Conservation (phyloP, 2,329 filamentous ascomycete genomes). For the Penicillium sp. region DNA sequence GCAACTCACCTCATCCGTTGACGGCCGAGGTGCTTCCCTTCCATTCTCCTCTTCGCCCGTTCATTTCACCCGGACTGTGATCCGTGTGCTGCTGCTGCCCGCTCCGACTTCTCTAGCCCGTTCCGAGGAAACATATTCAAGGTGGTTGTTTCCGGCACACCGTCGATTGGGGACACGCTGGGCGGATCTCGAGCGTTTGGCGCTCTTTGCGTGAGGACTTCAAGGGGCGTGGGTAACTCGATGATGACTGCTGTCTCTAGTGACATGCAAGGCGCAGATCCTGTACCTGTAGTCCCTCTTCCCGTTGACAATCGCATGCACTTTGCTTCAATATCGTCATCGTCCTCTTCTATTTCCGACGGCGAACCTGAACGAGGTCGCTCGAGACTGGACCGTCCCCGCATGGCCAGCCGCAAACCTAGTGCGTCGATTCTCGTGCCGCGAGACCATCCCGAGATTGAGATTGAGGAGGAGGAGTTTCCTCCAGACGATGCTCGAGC, state of each 20-base stretch:
- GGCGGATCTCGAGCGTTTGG: conserved; percentile 17
- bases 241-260: conserved; percentile 32
- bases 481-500: conserved; percentile 84
- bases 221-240: conserved; percentile 9
- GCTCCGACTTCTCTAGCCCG: neutral
- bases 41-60: neutral
- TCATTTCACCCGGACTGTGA: neutral
- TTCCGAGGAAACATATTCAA: neutral
- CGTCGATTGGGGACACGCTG: conserved; percentile 5
- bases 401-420: conserved; percentile 68
- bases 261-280: conserved; percentile 35
- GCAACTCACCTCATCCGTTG: neutral
- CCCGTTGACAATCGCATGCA: conserved; percentile 38
- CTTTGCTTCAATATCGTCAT: conserved; percentile 41
- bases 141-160: neutral
- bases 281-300: conserved; percentile 37
- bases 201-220: conserved; percentile 17
- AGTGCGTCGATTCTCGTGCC: conserved; percentile 80
- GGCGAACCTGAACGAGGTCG: conserved; percentile 39
- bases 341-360: conserved; percentile 47
- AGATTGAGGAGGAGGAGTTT: conserved; percentile 69
- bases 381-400: conserved; percentile 56
- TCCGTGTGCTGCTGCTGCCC: neutral
- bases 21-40: neutral
- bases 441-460: conserved; percentile 68